Percentiles rank a stretch among this genome's conserved stretches.
Conservation (phyloP, 805 yeast species). For the Saturnispora halmiae region DNA sequence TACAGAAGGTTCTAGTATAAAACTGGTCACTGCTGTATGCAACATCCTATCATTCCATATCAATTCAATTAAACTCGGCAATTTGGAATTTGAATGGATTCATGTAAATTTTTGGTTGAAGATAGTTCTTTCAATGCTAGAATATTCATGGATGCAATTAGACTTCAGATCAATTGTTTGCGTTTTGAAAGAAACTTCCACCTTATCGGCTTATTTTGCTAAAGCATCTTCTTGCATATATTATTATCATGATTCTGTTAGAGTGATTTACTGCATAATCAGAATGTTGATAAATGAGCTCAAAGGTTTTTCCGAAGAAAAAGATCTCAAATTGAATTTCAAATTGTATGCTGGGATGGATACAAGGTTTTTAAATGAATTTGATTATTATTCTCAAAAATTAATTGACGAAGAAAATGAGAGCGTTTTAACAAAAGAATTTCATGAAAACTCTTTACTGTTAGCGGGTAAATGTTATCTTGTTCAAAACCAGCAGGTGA, state of each 20-base stretch:
- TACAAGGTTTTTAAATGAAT: not conserved
- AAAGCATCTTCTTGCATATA: conserved; percentile 5
- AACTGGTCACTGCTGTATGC: conserved; percentile 9
- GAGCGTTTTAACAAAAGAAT: not conserved
- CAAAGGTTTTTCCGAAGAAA: conserved; percentile 19
- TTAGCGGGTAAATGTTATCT: not conserved
- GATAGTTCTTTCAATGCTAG: conserved; percentile 9
- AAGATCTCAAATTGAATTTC: conserved; percentile 9
- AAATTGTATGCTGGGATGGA: conserved; percentile 13
- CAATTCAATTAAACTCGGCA: conserved; percentile 3
- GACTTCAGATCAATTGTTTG: conserved; percentile 18
- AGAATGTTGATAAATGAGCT: conserved; percentile 13
- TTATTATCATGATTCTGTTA: conserved; percentile 10
- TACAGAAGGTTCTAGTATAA: not conserved
- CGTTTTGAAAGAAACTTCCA: conserved; percentile 13
- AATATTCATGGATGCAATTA: conserved; percentile 10
- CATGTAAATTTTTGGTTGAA: conserved; percentile 23
- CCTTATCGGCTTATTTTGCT: conserved; percentile 8
- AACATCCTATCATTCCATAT: conserved; percentile 17
- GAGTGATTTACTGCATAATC: conserved; percentile 18
- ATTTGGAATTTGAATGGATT: conserved; percentile 19
- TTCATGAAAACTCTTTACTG: not conserved
- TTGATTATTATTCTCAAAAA: not conserved
- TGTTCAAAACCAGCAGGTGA: conserved; percentile 1
- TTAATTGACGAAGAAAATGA: not conserved